A percentile compares a stretch with the other conserved stretches of the same genome.
Conservation (phyloP, 495 filamentous ascomycete species). For the Symbiotaphrina buchneri region DNA sequence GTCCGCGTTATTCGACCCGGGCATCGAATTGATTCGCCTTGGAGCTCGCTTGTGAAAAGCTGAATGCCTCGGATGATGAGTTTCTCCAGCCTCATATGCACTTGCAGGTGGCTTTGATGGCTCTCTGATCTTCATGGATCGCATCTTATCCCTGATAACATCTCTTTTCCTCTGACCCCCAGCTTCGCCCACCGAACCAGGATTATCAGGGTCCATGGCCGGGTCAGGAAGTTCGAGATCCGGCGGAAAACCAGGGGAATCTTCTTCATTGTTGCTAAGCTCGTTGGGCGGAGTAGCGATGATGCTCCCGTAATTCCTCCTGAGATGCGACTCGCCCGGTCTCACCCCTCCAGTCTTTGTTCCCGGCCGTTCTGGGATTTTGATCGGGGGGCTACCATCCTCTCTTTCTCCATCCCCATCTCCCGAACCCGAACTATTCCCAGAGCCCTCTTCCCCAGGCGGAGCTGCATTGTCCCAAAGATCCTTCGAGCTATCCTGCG, state of each 20-base stretch:
- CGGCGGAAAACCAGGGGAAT: slow-evolving; percentile 17
- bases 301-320: slow-evolving; percentile 52
- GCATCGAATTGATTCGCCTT: no score
- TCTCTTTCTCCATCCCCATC: no score
- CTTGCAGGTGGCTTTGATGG: slow-evolving; percentile 2
- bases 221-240: slow-evolving; percentile 52
- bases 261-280: slow-evolving; percentile 1
- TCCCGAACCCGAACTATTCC: no score
- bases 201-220: slow-evolving; percentile 28
- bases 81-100: slow-evolving; percentile 18
- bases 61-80: slow-evolving; percentile 8
- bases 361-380: slow-evolving; percentile 1
- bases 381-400: not conserved
- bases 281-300: slow-evolving; percentile 31
- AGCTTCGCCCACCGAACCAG: slow-evolving; percentile 10
- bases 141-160: no score
- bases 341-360: not conserved
- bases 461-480: not conserved
- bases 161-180: not conserved
- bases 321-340: not conserved
- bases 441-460: not conserved
- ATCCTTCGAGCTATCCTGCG: not conserved
- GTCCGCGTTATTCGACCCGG: no score
- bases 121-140: no score
- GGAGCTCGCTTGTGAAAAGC: no score